Percentiles rank a stretch among this genome's conserved stretches.
These are phyloP conservation scores for Puccinia horiana DNA, from an alignment of 1,284 basidiomycete species.

Conservation along the genomic window DNA sequence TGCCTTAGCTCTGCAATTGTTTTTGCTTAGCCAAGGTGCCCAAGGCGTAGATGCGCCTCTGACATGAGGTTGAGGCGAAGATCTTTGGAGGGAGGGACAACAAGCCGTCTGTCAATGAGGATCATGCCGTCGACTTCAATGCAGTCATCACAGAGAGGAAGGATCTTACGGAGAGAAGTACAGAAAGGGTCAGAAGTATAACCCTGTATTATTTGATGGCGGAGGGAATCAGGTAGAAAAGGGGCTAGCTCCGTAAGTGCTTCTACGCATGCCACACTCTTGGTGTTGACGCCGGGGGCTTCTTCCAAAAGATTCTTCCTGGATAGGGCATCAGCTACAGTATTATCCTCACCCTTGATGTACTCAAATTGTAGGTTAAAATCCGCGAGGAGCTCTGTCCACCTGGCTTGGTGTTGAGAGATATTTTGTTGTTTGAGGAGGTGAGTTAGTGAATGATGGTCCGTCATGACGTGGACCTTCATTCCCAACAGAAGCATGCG, in stretches of 20 bases:
- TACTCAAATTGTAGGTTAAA: constrained; percentile 57
- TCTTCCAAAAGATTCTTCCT: constrained; percentile 30
- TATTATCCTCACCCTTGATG: constrained; percentile 59
- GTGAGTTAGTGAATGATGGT: not conserved
- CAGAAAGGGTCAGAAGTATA: constrained; percentile 58
- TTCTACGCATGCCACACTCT: not conserved
- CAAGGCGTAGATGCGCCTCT: constrained; percentile 57
- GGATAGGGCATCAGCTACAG: constrained; percentile 59
- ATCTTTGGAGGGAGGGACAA: constrained; percentile 56
- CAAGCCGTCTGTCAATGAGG: constrained; percentile 55
- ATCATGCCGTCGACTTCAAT: constrained; percentile 54
- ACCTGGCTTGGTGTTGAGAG: constrained; percentile 58
- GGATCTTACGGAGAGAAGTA: constrained; percentile 51
- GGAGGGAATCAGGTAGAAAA: constrained; percentile 49
- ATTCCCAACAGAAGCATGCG: not conserved
- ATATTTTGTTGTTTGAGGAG: constrained; percentile 59
- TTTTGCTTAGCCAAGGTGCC: constrained; percentile 61
- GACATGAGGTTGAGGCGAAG: constrained; percentile 55
- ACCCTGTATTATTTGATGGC: constrained; percentile 55
- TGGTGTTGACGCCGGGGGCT: not conserved
- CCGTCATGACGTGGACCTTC: not conserved
- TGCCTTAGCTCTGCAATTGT: constrained; percentile 53
- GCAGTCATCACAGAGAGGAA: not conserved
- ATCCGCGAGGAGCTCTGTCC: constrained; percentile 60
- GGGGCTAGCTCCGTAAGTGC: not conserved